Evolutionary conservation across 1,284 basidiomycete species (phyloP).

Genomic region (Marasmius oreades): DNA sequence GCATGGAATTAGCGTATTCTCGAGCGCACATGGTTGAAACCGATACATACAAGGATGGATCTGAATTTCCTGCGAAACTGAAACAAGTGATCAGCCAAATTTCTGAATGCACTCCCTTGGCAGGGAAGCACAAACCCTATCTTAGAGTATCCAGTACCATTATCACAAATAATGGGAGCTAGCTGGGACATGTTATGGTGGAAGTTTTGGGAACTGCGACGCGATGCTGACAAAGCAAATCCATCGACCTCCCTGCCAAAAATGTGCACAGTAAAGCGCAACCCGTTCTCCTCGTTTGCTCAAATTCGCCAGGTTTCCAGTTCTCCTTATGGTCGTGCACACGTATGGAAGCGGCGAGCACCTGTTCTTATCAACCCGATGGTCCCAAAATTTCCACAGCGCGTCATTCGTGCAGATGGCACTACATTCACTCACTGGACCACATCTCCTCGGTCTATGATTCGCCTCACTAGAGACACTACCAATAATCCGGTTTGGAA

Average conservation of each 20-base stretch:
- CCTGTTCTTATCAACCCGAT: conserved; percentile 73
- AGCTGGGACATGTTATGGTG: conserved; percentile 65
- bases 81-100: neutral
- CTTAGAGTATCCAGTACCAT: conserved; percentile 97
- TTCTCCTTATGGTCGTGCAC: conserved; percentile 74
- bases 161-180: conserved; percentile 93
- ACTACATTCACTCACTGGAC: conserved; percentile 83
- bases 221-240: neutral
- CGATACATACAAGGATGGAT: conserved; percentile 86
- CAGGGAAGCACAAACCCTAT: conserved; percentile 95
- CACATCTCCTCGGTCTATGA: conserved; percentile 74
- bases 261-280: neutral
- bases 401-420: conserved; percentile 82
- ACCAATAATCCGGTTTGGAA: conserved; percentile 86
- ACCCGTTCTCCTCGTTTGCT: neutral
- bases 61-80: conserved; percentile 98
- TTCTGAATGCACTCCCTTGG: too few relatives aligned
- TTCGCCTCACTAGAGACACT: conserved; percentile 77
- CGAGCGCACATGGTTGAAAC: neutral
- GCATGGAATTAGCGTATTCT: neutral
- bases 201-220: neutral
- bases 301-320: conserved; percentile 50
- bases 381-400: conserved; percentile 81
- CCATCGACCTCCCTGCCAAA: neutral
- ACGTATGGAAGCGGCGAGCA: conserved; percentile 67